phyloP scores from a whole-genome alignment of 1,139 yeast species.

The Scheffersomyces titani region DNA sequence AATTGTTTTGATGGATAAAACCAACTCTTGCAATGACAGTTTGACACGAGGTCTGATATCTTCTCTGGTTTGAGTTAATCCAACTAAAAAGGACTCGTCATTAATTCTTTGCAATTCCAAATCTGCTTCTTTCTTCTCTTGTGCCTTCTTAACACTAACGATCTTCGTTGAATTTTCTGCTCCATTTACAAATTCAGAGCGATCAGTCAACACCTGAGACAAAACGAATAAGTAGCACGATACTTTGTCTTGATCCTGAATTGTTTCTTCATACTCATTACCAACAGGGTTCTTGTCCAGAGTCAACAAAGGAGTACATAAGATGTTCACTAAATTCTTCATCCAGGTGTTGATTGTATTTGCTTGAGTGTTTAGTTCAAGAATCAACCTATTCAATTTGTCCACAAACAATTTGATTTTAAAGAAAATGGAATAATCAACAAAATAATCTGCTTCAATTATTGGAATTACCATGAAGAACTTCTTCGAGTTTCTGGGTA shows the following conservation, averaged over 20 bases:
- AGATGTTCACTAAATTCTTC: slow-evolving; percentile 42
- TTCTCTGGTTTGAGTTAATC: slow-evolving; percentile 32
- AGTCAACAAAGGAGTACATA: slow-evolving; percentile 46
- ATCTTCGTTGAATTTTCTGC: slow-evolving; percentile 22
- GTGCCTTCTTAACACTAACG: slow-evolving; percentile 22
- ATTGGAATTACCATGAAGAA: slow-evolving; percentile 34
- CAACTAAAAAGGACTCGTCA: slow-evolving; percentile 26
- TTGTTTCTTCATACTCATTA: slow-evolving; percentile 73
- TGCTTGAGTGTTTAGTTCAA: slow-evolving; percentile 59
- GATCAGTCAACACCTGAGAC: slow-evolving; percentile 56
- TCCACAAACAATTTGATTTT: slow-evolving; percentile 21
- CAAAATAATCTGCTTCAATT: slow-evolving; percentile 20
- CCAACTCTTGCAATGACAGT: slow-evolving; percentile 32
- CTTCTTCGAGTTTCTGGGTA: slow-evolving; percentile 40
- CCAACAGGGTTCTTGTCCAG: slow-evolving; percentile 61
- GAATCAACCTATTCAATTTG: slow-evolving; percentile 23
- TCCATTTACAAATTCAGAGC: slow-evolving; percentile 40
- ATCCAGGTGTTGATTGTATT: slow-evolving; percentile 57
- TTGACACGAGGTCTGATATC: slow-evolving; percentile 30
- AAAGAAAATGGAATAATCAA: slow-evolving; percentile 20
- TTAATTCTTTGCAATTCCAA: slow-evolving; percentile 27
- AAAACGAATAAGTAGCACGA: slow-evolving; percentile 65
- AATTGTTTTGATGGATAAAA: slow-evolving; percentile 20
- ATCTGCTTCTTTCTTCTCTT: slow-evolving; percentile 26
- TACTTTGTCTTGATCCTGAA: slow-evolving; percentile 72